Evolutionary conservation across 805 yeast species (phyloP).

Genomic region (Ogataea pini): DNA sequence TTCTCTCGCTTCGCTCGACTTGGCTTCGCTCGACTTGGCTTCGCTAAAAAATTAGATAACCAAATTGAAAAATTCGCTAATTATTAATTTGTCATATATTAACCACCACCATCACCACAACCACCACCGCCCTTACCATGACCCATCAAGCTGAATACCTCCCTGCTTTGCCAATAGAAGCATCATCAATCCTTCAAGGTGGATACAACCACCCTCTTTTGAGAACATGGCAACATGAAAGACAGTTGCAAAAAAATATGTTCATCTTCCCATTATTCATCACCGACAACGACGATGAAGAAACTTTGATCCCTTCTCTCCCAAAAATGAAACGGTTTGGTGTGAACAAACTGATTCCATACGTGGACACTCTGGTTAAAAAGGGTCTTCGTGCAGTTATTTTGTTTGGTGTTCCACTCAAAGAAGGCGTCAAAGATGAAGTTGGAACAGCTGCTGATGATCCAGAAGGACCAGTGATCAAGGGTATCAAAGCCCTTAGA

Average conservation of each 20-base stretch:
- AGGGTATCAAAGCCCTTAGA: constrained; percentile 65
- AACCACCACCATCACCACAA: too few species aligned
- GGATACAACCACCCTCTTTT: constrained; percentile 91
- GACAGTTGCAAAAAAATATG: constrained; percentile 82
- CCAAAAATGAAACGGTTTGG: constrained; percentile 92
- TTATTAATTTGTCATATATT: background rate
- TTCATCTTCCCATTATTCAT: constrained; percentile 91
- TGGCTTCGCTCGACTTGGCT: background rate
- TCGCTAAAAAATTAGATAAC: too few species aligned
- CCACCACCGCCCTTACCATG: constrained; percentile 5
- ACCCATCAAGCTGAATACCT: constrained; percentile 71
- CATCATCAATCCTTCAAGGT: constrained; percentile 83
- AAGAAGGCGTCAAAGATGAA: constrained; percentile 73
- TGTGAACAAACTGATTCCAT: constrained; percentile 71
- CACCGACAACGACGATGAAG: constrained; percentile 80
- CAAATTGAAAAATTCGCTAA: too few species aligned
- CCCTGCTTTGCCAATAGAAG: constrained; percentile 54
- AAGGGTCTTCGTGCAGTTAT: constrained; percentile 88
- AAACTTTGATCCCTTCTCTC: constrained; percentile 66
- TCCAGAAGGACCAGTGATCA: constrained; percentile 93
- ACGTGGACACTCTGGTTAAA: constrained; percentile 63
- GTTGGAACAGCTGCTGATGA: constrained; percentile 92
- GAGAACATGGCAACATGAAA: constrained; percentile 88
- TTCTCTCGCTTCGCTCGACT: background rate
- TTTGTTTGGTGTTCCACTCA: constrained; percentile 87